Evolutionary conservation across 2,329 filamentous ascomycete species (phyloP), one percentile per base, ranked within the genome.

Genomic region (Dryadomyces quercivorus): DNA sequence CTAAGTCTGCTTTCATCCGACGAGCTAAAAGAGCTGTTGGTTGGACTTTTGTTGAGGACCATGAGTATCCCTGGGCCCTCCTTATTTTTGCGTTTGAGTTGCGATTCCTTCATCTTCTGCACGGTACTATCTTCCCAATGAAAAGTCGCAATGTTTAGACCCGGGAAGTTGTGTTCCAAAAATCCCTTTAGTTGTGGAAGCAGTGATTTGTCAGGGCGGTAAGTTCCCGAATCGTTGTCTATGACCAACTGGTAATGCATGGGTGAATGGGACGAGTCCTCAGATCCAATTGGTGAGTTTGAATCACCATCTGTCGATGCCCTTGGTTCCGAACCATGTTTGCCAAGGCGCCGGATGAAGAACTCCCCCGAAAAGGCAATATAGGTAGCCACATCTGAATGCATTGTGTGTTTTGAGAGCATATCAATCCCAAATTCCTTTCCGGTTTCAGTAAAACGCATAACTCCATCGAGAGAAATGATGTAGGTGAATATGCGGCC

Each of bases 371-470:
- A 89, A 65, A 84, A 96, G 21, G 91, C 92, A 59, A 96, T 88
- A 66, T 95, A 95, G 2, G 88, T 86, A 40, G 84, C 86, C 1
- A 95, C 91, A 67, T 96, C 85, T 60, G 88, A 92, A 71, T 97
- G 92, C 89, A 97, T 95, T 44, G 89, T 95, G 68, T 97, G 92
- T 67, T 97, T 97, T 67, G 85, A 90, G 63, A 97, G 71, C 67
- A 96, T 75, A 69, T 96, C 92, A 63, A 97, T 89, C 52, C 91
- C 89, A 57, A 96, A 96, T 63, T 96, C 91, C 62, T 93, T 93
- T 34, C 92, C 92, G 0, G 92, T 97, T 68, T 96, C 92, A 1
- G 92, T 96, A 69, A 96, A 96, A 48, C 90, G 85, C 64, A 94
- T 80, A 53, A 92, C 76, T 5, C 85, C 86, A 64, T 97, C 92